These are phyloP conservation scores for Euphorbia pulcherrima DNA, from an alignment of 345 rosid species.

Conservation along the genomic window DNA sequence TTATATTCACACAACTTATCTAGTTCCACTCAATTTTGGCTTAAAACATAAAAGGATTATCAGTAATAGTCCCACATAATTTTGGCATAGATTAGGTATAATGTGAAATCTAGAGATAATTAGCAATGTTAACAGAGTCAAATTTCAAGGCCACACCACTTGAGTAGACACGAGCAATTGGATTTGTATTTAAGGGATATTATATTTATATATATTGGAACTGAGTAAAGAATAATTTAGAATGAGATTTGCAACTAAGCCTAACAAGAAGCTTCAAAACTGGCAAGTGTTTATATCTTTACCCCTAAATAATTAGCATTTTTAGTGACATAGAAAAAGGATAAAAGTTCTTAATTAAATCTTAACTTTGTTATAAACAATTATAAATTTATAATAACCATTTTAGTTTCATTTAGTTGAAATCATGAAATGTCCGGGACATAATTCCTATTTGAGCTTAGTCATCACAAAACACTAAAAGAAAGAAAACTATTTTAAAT, in stretches of 20 bases:
- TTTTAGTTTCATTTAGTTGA: no score
- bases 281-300: background rate
- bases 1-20: background rate
- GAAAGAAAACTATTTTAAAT: background rate
- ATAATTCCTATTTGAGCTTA: background rate
- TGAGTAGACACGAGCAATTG: background rate
- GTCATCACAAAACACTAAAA: background rate
- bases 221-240: background rate
- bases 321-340: background rate
- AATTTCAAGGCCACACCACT: background rate
- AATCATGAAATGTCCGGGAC: no score
- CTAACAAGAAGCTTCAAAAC: background rate
- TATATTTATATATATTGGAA: background rate
- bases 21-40: constrained; percentile 1
- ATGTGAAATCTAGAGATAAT: background rate
- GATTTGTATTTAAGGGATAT: background rate
- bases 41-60: background rate
- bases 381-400: no score
- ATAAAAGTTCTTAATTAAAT: background rate
- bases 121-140: background rate
- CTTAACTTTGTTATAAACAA: no score
- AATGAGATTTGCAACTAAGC: background rate
- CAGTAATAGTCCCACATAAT: background rate
- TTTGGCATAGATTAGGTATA: background rate
- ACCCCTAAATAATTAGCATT: background rate